Evolutionary conservation across 805 yeast genomes (phyloP).

Genomic region (Saturnispora bothae): DNA sequence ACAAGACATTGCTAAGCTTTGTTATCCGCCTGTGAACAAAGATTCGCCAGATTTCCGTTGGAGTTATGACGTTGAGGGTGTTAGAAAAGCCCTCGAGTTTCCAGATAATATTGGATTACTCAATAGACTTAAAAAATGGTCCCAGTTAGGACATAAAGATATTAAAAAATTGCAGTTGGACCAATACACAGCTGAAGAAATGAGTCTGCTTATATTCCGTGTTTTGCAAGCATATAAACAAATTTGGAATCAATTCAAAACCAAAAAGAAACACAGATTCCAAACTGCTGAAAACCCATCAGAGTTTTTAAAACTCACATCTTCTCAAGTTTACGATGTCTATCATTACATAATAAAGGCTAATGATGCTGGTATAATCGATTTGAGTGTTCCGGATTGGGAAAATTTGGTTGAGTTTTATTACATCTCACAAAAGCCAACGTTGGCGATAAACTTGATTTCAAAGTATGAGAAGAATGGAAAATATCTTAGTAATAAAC

Average conservation of each 20-base stretch:
- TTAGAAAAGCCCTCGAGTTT: background rate
- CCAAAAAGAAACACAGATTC: background rate
- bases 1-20: background rate
- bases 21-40: too few relatives aligned
- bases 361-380: background rate
- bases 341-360: background rate
- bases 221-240: constrained; percentile 2
- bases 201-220: constrained; percentile 9
- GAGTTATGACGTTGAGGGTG: background rate
- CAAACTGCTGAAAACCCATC: background rate
- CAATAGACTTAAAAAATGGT: background rate
- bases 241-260: constrained; percentile 1
- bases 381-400: constrained; percentile 17
- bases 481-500: constrained; percentile 14
- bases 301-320: background rate
- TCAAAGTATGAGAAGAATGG: constrained; percentile 14
- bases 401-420: constrained; percentile 19
- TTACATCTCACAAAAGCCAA: constrained; percentile 11
- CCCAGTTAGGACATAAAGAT: background rate
- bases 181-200: constrained; percentile 5
- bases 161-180: background rate
- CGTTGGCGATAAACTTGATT: constrained; percentile 17
- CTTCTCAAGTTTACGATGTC: background rate
- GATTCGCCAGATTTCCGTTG: too few relatives aligned
- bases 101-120: background rate